Conservation (phyloP, 805 yeast genomes). For the Candida namnaoensis region DNA sequence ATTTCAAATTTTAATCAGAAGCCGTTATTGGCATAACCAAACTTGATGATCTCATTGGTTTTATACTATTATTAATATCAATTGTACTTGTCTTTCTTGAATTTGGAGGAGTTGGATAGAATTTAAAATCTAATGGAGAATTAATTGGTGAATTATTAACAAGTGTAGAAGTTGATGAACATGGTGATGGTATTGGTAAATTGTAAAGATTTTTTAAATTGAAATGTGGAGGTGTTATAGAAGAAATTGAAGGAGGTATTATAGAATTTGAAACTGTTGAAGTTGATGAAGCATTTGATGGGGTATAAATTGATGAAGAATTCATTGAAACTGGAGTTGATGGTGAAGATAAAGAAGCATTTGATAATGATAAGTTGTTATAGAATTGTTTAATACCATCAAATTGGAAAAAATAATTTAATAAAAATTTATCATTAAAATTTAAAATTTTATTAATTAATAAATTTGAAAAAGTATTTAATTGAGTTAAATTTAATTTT, state of each 20-base stretch:
- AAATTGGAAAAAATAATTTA: constrained; percentile 5
- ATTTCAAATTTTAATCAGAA: too few relatives aligned
- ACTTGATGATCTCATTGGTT: not conserved
- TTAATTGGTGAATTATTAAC: not conserved
- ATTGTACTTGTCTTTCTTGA: constrained; percentile 9
- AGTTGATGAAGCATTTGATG: constrained; percentile 1
- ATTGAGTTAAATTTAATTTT: not conserved
- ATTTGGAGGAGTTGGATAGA: constrained; percentile 14
- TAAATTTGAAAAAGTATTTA: constrained; percentile 1
- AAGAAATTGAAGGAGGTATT: constrained; percentile 1
- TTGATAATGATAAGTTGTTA: not conserved
- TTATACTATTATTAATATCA: not conserved
- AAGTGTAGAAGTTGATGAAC: not conserved
- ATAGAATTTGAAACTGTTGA: not conserved
- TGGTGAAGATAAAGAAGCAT: constrained; percentile 2
- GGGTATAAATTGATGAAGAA: not conserved
- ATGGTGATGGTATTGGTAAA: not conserved
- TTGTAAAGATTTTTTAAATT: not conserved
- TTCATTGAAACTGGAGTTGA: not conserved
- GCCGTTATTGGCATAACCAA: not conserved
- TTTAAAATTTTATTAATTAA: constrained; percentile 1
- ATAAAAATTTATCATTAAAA: constrained; percentile 1
- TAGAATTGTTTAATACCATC: constrained; percentile 11
- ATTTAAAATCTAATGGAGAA: not conserved
- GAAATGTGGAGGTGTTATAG: not conserved